Base-by-base conservation (phyloP, 805 yeast species). In the Saccharomycopsis selenospora region DNA sequence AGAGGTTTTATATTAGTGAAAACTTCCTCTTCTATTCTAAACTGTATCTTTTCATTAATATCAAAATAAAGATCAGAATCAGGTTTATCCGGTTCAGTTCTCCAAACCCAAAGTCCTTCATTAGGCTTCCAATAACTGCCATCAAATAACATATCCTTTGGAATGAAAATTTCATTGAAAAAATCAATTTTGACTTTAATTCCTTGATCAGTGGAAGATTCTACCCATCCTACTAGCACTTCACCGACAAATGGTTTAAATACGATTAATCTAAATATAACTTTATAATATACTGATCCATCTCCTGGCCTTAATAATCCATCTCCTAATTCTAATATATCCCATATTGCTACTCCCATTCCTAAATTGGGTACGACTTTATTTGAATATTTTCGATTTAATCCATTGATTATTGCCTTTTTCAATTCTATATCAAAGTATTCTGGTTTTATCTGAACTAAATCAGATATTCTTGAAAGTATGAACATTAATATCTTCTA, bases 41-140 rank as follows among this genome's bases (percentile, higher is more conserved):
- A 91, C 56, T 95, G 74, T 55, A 93, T 85, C 67, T 82, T 87
- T 62, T 93, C 99, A 65, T 90, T 88, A 28, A 87, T 71, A 72
- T 93, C 99, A 48, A 93, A 71, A 61, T 80, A 93, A 52, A 93
- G 71, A 55, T 82, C 81, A 1, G 83, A 80, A 2, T 81, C 93
- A 51, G 78, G 84, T 51, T 79, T 85, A 52, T 81, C 95, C 52
- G 77, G 82, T 47, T 70, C 77, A 52, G 76, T 72, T 47, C 79
- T 76, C 99, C 99, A 93, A 38, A 90, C 81, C 99, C 99, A 93
- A 10, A 96, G 96, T 61, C 83, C 86, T 54, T 93, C 99, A 38
- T 75, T 79, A 1, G 84, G 62, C 27, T 73, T 71, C 60, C 75
- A 87, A 51, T 69, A 74, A 62, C 88, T 79, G 29, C 76, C 76